A percentile compares a stretch with the other conserved stretches of the same genome.
Evolutionary conservation across 306 rosid species (phyloP).

Genomic region (apple (Malus domestica)): ASM211411v1 NC_041795.1:36207001-36207500

Average conservation of each 20-base stretch:
- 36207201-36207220: slow-evolving; percentile 57
- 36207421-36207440: slow-evolving; percentile 60
- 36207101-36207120: slow-evolving; percentile 41
- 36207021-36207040: not conserved
- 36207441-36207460: slow-evolving; percentile 42
- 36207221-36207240: slow-evolving; percentile 58
- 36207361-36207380: slow-evolving; percentile 65
- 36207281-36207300: slow-evolving; percentile 53
- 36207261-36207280: slow-evolving; percentile 46
- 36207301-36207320: slow-evolving; percentile 55
- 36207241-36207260: slow-evolving; percentile 61
- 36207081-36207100: slow-evolving; percentile 70
- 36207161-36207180: slow-evolving; percentile 47
- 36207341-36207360: slow-evolving; percentile 69
- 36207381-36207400: slow-evolving; percentile 52
- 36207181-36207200: slow-evolving; percentile 61
- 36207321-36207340: slow-evolving; percentile 52
- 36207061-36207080: slow-evolving; percentile 44
- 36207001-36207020: not conserved
- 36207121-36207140: slow-evolving; percentile 42
- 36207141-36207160: slow-evolving; percentile 41
- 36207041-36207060: slow-evolving; percentile 23
- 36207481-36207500: slow-evolving; percentile 24
- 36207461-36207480: slow-evolving; percentile 55
- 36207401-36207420: slow-evolving; percentile 64